Evolutionary conservation across 2,329 filamentous ascomycete genomes (phyloP).

Genomic region (Ceratocystis papillata): DNA sequence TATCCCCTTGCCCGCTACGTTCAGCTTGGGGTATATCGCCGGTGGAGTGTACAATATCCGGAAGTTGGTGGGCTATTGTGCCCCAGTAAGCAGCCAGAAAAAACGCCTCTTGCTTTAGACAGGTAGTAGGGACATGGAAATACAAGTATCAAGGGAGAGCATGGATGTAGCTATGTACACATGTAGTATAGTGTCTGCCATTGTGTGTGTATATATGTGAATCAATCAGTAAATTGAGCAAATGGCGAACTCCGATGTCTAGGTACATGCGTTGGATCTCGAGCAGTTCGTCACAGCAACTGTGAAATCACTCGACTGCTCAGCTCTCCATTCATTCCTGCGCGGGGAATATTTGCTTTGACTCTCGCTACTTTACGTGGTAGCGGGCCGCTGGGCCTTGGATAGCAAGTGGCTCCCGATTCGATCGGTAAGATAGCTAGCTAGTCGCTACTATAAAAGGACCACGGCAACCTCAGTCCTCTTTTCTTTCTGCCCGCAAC

Average conservation of each 20-base stretch:
- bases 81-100: not conserved
- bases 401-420: not conserved
- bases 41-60: too few relatives aligned
- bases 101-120: too few relatives aligned
- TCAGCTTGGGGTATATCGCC: not conserved
- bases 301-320: too few relatives aligned
- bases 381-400: not conserved
- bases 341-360: too few relatives aligned
- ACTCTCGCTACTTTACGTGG: not conserved
- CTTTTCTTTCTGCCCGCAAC: not conserved
- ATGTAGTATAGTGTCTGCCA: not conserved
- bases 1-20: not conserved
- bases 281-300: too few relatives aligned
- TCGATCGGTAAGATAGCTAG: too few relatives aligned
- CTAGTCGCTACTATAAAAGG: not conserved
- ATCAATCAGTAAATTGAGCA: not conserved
- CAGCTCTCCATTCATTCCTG: too few relatives aligned
- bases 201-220: not conserved
- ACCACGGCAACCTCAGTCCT: not conserved
- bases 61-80: too few relatives aligned
- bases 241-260: too few relatives aligned
- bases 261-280: too few relatives aligned
- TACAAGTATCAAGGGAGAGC: too few relatives aligned
- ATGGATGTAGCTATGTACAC: not conserved
- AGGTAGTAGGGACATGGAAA: too few relatives aligned